phyloP scores from a whole-genome alignment of 1,284 basidiomycete genomes.

The Irpex lacteus region DNA sequence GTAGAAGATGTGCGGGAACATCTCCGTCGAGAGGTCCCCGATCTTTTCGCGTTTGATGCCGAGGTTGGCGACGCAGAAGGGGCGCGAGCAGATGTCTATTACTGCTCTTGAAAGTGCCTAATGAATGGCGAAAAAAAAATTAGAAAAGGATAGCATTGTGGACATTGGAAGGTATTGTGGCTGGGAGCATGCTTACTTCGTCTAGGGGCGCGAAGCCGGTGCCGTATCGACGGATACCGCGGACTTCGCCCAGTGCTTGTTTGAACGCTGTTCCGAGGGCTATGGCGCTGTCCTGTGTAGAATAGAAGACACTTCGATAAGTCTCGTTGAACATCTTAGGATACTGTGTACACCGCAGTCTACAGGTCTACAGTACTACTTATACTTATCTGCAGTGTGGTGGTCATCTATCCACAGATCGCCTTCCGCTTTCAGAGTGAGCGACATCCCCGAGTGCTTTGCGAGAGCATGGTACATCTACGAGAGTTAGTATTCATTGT shows the following conservation, averaged over 20 bases:
- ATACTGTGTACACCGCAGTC: no score
- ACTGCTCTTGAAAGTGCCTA: constrained; percentile 94
- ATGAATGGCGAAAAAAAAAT: no score
- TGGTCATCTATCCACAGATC: constrained; percentile 99
- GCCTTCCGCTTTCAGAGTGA: constrained; percentile 89
- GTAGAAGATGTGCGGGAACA: constrained; percentile 95
- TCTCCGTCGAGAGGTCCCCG: constrained; percentile 94
- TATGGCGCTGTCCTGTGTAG: constrained; percentile 86
- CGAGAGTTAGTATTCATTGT: constrained; percentile 3
- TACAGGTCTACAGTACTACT: no score
- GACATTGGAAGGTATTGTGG: no score
- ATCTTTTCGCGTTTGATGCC: constrained; percentile 94
- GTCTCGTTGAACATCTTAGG: no score
- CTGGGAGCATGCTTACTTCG: no score
- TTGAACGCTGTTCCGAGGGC: constrained; percentile 95
- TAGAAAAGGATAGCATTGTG: no score
- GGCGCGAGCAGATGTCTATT: constrained; percentile 96
- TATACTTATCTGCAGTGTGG: constrained; percentile 90
- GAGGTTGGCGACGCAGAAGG: constrained; percentile 92
- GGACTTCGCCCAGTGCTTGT: constrained; percentile 90
- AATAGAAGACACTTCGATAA: background rate
- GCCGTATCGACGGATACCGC: constrained; percentile 94
- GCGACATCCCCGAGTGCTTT: constrained; percentile 90
- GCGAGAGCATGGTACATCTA: constrained; percentile 96
- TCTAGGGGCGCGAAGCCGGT: constrained; percentile 97